Percentiles rank a stretch among this genome's conserved stretches.
phyloP scores from a whole-genome alignment of 129 eudicot genomes.

The Scalesia atractyloides region DNA sequence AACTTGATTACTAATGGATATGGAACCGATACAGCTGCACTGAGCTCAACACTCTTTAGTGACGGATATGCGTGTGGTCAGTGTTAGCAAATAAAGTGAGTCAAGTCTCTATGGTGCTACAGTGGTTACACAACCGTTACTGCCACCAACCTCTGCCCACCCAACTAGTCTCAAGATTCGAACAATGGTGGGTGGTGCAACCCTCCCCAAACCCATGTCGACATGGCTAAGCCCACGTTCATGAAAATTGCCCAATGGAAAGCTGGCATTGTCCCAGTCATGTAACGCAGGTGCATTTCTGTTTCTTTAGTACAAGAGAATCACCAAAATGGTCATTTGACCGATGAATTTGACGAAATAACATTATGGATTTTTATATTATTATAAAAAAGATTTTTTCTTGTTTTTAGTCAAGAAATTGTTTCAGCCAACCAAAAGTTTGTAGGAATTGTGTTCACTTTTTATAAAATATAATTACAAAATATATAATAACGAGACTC shows the following conservation, averaged over 20 bases:
- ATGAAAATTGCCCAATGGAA: slow-evolving; percentile 76
- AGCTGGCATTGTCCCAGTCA: slow-evolving; percentile 79
- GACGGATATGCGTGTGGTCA: slow-evolving; percentile 80
- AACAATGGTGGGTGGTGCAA: slow-evolving; percentile 92
- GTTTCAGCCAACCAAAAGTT: too few relatives aligned
- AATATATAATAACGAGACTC: too few relatives aligned
- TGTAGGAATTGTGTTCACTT: too few relatives aligned
- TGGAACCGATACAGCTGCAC: slow-evolving; percentile 73
- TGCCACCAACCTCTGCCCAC: slow-evolving; percentile 89
- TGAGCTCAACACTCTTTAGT: slow-evolving; percentile 67
- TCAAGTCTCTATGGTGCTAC: slow-evolving; percentile 59
- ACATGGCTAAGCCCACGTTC: slow-evolving; percentile 83
- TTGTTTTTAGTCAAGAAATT: too few relatives aligned
- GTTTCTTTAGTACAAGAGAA: neutral
- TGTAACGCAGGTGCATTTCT: slow-evolving; percentile 55
- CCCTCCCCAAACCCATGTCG: slow-evolving; percentile 83
- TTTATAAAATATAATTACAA: too few relatives aligned
- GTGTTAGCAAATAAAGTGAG: slow-evolving; percentile 70
- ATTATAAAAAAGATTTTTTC: too few relatives aligned
- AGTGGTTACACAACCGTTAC: slow-evolving; percentile 54
- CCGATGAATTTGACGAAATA: too few relatives aligned
- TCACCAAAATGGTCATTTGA: too few relatives aligned
- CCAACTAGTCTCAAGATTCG: slow-evolving; percentile 63
- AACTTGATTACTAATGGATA: slow-evolving; percentile 65
- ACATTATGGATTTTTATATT: too few relatives aligned